Evolutionary conservation across 352 stramenopile species (phyloP), one percentile per base, ranked within the genome.

Genomic region (Phytophthora kernoviae): DNA sequence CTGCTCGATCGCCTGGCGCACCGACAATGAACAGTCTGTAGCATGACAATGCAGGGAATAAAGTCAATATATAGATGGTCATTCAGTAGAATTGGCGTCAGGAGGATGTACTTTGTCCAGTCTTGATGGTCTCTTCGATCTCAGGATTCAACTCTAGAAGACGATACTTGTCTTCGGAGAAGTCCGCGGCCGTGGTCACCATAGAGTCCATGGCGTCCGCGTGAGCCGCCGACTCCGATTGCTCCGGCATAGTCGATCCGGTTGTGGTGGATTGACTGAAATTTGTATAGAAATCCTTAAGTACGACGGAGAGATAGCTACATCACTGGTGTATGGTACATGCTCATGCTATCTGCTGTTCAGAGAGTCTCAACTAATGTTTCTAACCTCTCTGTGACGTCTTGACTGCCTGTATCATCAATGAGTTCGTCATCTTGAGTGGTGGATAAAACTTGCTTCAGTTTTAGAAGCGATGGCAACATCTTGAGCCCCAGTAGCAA

Each of bases 11-110:
- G 33, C 67, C 58, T 1, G 72, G 58, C 14, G 64, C 58, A 1
- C 86, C 86, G 12, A 94, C 81, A 34, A 94, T 83, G 39, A 84
- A 87, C 26, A 93, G 58, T 40, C 82, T 86, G 40, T 10, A 46
- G 27, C 20, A 21, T 12, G 12, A 4, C 24, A 49, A 22, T 21
- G 58, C 0, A 27, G 5, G 55, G 37, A 33, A 40, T 51, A 15
- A 50, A 36, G 37, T 64, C 41, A 68, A 57, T 6, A 27, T n/a
- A 18, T 7, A n/a, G 24, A 15, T 17, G 24, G 12, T 32, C 36
- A 34, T 22, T 34, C 45, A 10, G 10, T 0, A 2, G 24, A 2
- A n/a, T 15, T 20, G 44, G 8, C 5, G n/a, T 6, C 5, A 0
- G 11, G n/a, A 43, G 12, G 2, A 65, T 70, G 45, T 40, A 88